Evolutionary conservation across 257 asterid genomes (phyloP), one percentile per base, ranked within the genome.

Genomic region (Scutellaria minor): DNA sequence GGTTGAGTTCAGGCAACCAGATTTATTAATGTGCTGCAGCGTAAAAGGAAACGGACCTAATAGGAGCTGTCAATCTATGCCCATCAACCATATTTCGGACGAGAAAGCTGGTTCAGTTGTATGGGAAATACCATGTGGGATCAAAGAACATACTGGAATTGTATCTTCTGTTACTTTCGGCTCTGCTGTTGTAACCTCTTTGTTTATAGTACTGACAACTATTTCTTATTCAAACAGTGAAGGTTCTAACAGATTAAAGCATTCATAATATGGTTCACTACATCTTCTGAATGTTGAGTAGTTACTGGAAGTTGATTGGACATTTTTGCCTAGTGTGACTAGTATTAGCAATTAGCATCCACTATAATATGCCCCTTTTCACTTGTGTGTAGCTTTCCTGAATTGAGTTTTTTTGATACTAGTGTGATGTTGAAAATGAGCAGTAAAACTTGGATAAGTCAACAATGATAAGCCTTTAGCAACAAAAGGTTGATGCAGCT

Each of bases 91-190:
- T 22, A 41, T 57, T 59, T 54, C 57, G 13, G 75, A 66, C 50
- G 35, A 70, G 14, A 58, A 73, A 57, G 73, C 70, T 69, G 51
- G 11, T 47, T 72, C 35, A 27, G 53, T 71, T 24, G 66, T 64
- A 45, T 93, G 98, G 98, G 90, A 91, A 62, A 85, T 91, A 66
- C 97, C 98, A 5, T 85, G 94, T 68, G 98, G 97, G 44, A 77
- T 64, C 10, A 81, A 81, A 79, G 85, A 83, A 64, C 97, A 91
- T 66, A 83, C 90, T 6, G 51, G 66, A 48, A 62, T 83, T 11
- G 96, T 94, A 45, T 84, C 90, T 20, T 71, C 78, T 42, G 77
- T 86, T 75, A 94, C 96, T 12, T 91, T 91, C 46, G 64, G 81
- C 6, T 83, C 77, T 53, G 96, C 97, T n/a, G 44, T 82, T 61